Evolutionary conservation across 352 stramenopile species (phyloP).

Genomic region (Globisporangium acanthophoron): DNA sequence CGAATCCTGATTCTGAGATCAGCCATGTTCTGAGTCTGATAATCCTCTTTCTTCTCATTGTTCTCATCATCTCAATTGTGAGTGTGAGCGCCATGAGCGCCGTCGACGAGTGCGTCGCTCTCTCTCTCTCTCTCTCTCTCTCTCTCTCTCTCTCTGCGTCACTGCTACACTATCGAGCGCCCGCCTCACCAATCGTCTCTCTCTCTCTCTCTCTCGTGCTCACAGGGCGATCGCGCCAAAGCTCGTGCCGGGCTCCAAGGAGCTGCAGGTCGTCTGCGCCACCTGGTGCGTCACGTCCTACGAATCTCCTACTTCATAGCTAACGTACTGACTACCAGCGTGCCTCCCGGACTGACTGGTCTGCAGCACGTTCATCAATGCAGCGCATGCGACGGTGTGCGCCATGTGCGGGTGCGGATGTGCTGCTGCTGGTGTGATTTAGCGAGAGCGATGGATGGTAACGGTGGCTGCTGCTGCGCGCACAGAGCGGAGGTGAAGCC

Average conservation of each 20-base stretch:
- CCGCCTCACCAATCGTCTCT: neutral
- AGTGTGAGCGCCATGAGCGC: neutral
- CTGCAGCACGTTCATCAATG: conserved; percentile 67
- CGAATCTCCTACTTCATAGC: neutral
- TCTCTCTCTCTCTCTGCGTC: neutral
- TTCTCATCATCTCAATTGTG: no score
- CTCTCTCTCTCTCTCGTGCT: neutral
- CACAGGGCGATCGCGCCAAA: conserved; percentile 36
- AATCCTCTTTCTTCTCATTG: no score
- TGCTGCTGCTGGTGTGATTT: neutral
- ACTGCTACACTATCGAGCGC: neutral
- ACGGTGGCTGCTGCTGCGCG: no score
- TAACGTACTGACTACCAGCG: neutral
- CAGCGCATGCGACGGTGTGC: conserved; percentile 39
- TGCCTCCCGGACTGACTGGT: neutral
- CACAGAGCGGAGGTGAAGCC: conserved; percentile 50
- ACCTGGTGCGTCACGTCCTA: conserved; percentile 33
- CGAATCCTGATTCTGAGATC: no score
- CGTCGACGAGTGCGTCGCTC: conserved; percentile 3
- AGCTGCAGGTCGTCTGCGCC: conserved; percentile 42
- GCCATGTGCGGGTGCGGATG: conserved; percentile 65
- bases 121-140: neutral
- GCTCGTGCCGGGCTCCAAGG: conserved; percentile 52
- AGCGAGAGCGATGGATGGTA: no score
- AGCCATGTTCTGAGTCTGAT: no score